These are phyloP conservation scores for Drechmeria coniospora DNA, from an alignment of 2,329 filamentous ascomycete genomes.

Conservation along the genomic window DNA sequence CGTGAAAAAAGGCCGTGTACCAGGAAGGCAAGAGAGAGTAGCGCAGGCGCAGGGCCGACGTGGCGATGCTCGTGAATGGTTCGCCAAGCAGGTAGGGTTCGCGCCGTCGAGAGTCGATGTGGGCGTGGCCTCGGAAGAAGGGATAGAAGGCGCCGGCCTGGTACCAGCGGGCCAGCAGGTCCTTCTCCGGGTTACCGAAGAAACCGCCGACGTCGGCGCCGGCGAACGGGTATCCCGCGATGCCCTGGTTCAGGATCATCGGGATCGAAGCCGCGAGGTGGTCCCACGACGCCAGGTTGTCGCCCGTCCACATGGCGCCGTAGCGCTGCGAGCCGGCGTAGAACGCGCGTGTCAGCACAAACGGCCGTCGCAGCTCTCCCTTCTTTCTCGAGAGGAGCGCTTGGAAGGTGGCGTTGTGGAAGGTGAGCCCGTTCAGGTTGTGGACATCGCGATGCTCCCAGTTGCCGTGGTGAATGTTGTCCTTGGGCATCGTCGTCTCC, in stretches of 20 bases:
- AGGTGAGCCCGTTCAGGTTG: slow-evolving; percentile 89
- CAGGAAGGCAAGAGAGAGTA: slow-evolving; percentile 83
- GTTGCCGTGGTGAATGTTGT: slow-evolving; percentile 78
- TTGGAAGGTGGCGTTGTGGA: slow-evolving; percentile 85
- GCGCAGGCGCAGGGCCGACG: slow-evolving; percentile 71
- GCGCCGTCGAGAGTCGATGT: slow-evolving; percentile 86
- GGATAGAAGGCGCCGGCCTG: slow-evolving; percentile 94
- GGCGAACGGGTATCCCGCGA: slow-evolving; percentile 84
- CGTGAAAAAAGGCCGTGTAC: slow-evolving; percentile 95
- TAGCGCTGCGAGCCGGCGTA: slow-evolving; percentile 80
- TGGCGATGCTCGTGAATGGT: slow-evolving; percentile 74
- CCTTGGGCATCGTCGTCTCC: slow-evolving; percentile 97
- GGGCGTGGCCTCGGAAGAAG: slow-evolving; percentile 93
- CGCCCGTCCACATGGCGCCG: slow-evolving; percentile 97
- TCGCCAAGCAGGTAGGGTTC: slow-evolving; percentile 83
- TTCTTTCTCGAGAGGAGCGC: slow-evolving; percentile 74
- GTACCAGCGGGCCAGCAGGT: slow-evolving; percentile 88
- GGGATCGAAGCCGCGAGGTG: slow-evolving; percentile 81
- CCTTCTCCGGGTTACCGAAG: slow-evolving; percentile 90
- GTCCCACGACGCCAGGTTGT: slow-evolving; percentile 88
- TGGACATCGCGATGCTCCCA: slow-evolving; percentile 98
- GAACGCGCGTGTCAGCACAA: slow-evolving; percentile 85
- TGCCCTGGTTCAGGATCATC: slow-evolving; percentile 86
- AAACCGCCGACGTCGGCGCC: slow-evolving; percentile 96
- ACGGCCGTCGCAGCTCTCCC: slow-evolving; percentile 72